Base-by-base conservation (phyloP, 164 flowering plant genomes). In the Sedum album region DNA sequence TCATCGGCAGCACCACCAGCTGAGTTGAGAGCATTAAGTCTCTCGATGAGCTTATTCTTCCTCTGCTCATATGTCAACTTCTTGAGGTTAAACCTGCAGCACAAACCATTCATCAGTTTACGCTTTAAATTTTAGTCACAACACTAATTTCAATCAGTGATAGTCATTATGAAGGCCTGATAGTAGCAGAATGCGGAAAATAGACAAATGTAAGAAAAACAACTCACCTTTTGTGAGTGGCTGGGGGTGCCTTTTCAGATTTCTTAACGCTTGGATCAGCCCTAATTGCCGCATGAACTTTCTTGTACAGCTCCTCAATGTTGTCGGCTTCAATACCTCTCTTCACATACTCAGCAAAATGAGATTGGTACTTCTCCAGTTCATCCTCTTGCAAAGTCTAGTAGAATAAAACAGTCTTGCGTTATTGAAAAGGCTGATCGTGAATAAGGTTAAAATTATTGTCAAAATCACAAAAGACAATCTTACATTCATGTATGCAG, bases 351-450 rank as follows among this genome's bases (percentile, higher is more conserved):
- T 83, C 80, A 39, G 84, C 80, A 57, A 93, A 93, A 68, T 87
- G 94, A 46, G 91, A 36, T 75, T 88, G 94, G 66, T 84, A 88
- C 72, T 87, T 90, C 77, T 93, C 97, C 0, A 94, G 92, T 48
- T 90, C 97, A 71, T n/a, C n/a, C n/a, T n/a, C n/a, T n/a, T n/a
- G n/a, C n/a, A n/a, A n/a, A n/a, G n/a, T n/a, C n/a, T n/a, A 90
- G 93, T 49, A 38, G 41, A 10, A 0, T 38, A 38, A 38, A 38
- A 6, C 10, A 6, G 14, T 0, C 68, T 25, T 23, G 83, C 91
- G 79, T 69, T 10, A 38, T 38, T 38, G 41, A 38, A 38, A 0
- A 38, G 41, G 6, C 41, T 38, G 6, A 38, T 84, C 93, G 86
- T 88, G 72, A n/a, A n/a, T n/a, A n/a, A n/a, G n/a, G n/a, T n/a